Evolutionary conservation across 192 early-diverging fungal species (phyloP).

Genomic region (Phycomyces blakesleeanus): DNA sequence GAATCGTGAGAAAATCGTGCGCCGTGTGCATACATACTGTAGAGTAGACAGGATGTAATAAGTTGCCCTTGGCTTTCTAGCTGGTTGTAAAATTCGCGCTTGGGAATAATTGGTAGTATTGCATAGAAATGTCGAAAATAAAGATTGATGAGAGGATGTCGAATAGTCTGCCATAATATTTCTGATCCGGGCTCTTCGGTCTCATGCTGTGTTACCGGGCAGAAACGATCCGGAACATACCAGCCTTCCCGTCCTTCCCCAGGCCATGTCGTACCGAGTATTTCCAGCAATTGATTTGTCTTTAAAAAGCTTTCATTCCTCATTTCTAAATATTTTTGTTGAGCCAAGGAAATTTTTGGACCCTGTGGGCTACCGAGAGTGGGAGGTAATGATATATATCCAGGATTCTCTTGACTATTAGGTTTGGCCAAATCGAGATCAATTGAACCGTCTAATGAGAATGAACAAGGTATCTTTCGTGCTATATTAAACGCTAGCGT

Average conservation of each 20-base stretch:
- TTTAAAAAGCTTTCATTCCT: neutral
- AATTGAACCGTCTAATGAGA: conserved; percentile 24
- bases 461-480: conserved; percentile 28
- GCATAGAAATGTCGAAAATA: conserved; percentile 24
- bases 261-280: conserved; percentile 10
- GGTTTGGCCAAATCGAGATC: too few relatives aligned
- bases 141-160: conserved; percentile 5
- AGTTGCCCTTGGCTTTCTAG: conserved; percentile 8
- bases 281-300: neutral
- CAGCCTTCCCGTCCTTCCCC: conserved; percentile 6
- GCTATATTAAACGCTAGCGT: conserved; percentile 3
- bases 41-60: conserved; percentile 11
- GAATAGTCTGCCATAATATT: too few relatives aligned
- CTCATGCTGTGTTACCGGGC: too few relatives aligned
- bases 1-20: conserved; percentile 10
- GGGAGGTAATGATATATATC: neutral
- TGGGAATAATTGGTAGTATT: conserved; percentile 19
- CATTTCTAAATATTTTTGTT: neutral
- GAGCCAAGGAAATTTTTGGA: neutral
- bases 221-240: neutral
- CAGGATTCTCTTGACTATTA: neutral
- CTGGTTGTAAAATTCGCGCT: conserved; percentile 2
- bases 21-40: conserved; percentile 22
- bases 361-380: neutral
- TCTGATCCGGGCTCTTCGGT: too few relatives aligned